A percentile compares a stretch with the other conserved stretches of the same genome.
phyloP scores from a whole-genome alignment of 257 asterid species.

The Catharanthus roseus region DNA sequence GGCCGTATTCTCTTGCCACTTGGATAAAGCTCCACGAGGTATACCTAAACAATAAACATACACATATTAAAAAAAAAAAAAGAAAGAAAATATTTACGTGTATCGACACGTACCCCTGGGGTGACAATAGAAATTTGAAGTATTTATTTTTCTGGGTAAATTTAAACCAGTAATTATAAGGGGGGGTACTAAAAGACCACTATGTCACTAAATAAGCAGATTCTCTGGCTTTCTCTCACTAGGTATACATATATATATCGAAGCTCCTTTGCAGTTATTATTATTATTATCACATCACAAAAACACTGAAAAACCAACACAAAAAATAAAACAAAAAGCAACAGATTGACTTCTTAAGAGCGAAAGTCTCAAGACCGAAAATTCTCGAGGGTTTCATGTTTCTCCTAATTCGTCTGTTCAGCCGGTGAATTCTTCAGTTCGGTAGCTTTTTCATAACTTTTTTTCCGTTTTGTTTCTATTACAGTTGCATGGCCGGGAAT shows the following conservation, averaged over 20 bases:
- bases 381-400: conserved; percentile 7
- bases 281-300: neutral
- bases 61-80: too few relatives aligned
- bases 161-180: too few relatives aligned
- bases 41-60: too few relatives aligned
- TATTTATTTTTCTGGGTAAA: too few relatives aligned
- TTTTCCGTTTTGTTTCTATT: neutral
- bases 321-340: neutral
- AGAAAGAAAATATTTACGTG: too few relatives aligned
- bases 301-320: neutral
- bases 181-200: too few relatives aligned
- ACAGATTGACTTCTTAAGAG: conserved; percentile 5
- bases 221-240: too few relatives aligned
- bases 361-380: neutral
- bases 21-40: too few relatives aligned
- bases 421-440: conserved; percentile 3
- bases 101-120: too few relatives aligned
- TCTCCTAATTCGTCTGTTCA: neutral
- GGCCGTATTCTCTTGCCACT: too few relatives aligned
- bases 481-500: conserved; percentile 4
- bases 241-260: neutral
- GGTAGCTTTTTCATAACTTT: neutral
- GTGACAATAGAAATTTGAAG: too few relatives aligned
- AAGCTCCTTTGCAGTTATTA: neutral
- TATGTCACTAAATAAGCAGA: too few relatives aligned